phyloP scores from a whole-genome alignment of 1,139 yeast genomes.

The Sugiyamaella novakii region DNA sequence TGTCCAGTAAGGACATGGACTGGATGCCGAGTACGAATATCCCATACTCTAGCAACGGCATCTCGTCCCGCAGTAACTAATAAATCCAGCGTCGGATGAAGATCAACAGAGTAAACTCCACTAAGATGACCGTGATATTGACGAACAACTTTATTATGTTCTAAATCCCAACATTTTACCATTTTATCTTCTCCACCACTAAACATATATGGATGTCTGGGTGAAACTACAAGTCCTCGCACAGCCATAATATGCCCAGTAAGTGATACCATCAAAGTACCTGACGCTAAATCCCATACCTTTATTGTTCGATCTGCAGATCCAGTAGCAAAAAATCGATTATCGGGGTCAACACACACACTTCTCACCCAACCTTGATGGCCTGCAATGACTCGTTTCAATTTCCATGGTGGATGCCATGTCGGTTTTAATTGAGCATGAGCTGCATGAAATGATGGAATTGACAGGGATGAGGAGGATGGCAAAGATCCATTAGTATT shows the following conservation, averaged over 20 bases:
- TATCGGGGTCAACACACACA: conserved; percentile 79
- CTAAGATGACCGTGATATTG: conserved; percentile 94
- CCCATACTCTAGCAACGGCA: conserved; percentile 89
- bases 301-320: conserved; percentile 86
- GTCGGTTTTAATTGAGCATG: conserved; percentile 39
- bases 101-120: conserved; percentile 78
- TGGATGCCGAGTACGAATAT: conserved; percentile 75
- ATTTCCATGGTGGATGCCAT: conserved; percentile 69
- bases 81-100: conserved; percentile 86
- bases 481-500: neutral
- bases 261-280: conserved; percentile 68
- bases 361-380: conserved; percentile 93
- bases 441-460: conserved; percentile 5
- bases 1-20: conserved; percentile 85
- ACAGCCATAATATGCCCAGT: conserved; percentile 94
- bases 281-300: conserved; percentile 85
- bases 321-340: conserved; percentile 91
- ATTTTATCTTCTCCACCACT: conserved; percentile 93
- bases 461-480: neutral
- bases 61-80: conserved; percentile 93
- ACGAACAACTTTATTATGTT: conserved; percentile 75
- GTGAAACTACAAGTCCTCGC: conserved; percentile 70
- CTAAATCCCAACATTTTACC: conserved; percentile 97
- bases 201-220: conserved; percentile 81
- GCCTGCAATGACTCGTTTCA: conserved; percentile 76